Percentiles rank a stretch among this genome's conserved stretches.
phyloP scores from a whole-genome alignment of 1,284 basidiomycete genomes.

The Heterobasidion annosum region DNA sequence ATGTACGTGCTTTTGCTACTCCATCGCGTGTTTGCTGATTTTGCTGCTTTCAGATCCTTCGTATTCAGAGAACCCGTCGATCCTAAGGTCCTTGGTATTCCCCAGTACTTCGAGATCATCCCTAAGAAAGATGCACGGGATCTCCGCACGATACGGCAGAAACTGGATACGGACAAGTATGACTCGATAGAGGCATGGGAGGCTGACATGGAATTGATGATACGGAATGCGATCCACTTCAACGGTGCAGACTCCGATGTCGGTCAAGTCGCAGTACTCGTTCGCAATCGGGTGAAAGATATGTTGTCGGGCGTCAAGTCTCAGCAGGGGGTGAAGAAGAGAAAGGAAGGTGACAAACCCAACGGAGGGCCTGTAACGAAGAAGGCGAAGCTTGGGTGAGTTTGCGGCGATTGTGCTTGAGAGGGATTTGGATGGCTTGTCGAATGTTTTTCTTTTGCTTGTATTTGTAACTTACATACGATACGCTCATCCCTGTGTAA shows the following conservation, averaged over 20 bases:
- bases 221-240: conserved; percentile 79
- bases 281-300: conserved; percentile 44
- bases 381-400: conserved; percentile 44
- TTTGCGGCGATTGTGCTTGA: neutral
- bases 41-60: conserved; percentile 41
- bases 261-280: conserved; percentile 42
- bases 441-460: neutral
- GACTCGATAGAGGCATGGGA: conserved; percentile 70
- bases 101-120: conserved; percentile 79
- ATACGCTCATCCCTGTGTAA: neutral
- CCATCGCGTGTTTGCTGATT: neutral
- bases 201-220: conserved; percentile 79
- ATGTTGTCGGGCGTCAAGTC: conserved; percentile 30
- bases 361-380: conserved; percentile 48
- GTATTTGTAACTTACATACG: neutral
- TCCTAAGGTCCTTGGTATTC: conserved; percentile 67
- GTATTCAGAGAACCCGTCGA: conserved; percentile 86
- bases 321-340: conserved; percentile 37
- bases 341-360: conserved; percentile 56
- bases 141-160: conserved; percentile 73
- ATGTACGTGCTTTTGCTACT: conserved; percentile 37
- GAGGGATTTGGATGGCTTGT: neutral
- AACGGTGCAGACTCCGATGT: conserved; percentile 79
- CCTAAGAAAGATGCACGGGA: conserved; percentile 83
- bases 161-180: conserved; percentile 80